Base-by-base conservation (phyloP, 208 protist genomes). In the Strigomonas galati region DNA sequence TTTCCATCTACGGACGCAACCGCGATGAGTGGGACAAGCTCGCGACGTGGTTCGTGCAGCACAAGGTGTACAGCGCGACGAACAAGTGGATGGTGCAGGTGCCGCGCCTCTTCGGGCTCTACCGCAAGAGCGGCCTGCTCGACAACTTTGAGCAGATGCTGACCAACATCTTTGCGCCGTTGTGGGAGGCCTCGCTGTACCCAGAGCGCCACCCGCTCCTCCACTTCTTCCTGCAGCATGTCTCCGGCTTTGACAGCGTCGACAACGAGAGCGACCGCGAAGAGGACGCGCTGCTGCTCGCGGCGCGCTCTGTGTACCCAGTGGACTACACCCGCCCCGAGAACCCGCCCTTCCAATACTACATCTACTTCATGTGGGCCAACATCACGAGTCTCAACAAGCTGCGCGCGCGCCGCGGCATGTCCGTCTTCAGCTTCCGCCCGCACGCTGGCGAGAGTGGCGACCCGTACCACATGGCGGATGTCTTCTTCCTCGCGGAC, bases 71-170 rank as follows among this genome's bases (percentile, higher is more conserved):
- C 30, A 95, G 92, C 60, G 72, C 72, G 19, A 98, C 98, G 57
- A 96, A 98, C 58, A 72, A 93, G 27, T 99, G 98, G 98, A 89
- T 99, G 65, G 90, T 99, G 26, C 98, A 99, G 74, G 81, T 98
- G 1, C 97, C 95, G 7, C 80, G 97, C 4, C 79, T 98, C 56
- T 96, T 87, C 64, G 55, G 55, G 21, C 62, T 97, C 10, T 97
- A 96, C 72, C 67, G 74, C 21, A 73, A 80, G 27, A 84, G 68
- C 3, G 79, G 79, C 17, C 65, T 72, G 35, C 68, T 98, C 1
- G 61, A 67, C 19, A 97, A 57, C 68, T 99, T 99, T 71, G 72
- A 84, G 31, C 79, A 99, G 28, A 87, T 99, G 72, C 73, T 99
- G 10, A 56, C 81, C 26, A 98, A 98, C 86, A 87, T 99, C 27